A percentile compares a stretch with the other conserved stretches of the same genome.
phyloP scores from a whole-genome alignment of 2,329 filamentous ascomycete species.

The Colletotrichum sp. region DNA sequence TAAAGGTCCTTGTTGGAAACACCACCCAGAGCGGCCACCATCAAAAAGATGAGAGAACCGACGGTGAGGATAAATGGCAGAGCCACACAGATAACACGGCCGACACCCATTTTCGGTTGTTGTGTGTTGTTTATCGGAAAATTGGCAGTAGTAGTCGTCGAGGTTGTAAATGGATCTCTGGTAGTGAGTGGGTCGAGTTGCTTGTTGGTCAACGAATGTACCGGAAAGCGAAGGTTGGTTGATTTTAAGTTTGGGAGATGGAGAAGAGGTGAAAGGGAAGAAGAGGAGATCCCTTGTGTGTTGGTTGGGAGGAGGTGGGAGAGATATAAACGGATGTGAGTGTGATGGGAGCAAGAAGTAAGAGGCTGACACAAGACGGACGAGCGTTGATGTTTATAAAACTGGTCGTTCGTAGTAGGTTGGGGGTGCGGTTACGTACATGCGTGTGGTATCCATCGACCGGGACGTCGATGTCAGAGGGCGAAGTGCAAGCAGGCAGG shows the following conservation, averaged over 20 bases:
- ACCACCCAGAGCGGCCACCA: conserved; percentile 61
- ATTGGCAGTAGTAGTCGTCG: background rate
- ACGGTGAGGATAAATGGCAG: conserved; percentile 84
- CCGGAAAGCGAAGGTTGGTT: background rate
- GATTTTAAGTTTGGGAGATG: background rate
- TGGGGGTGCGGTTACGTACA: background rate
- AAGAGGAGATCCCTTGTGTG: background rate
- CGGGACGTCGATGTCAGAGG: conserved; percentile 2
- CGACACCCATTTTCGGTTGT: conserved; percentile 60
- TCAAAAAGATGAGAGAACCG: conserved; percentile 73
- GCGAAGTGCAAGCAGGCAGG: background rate
- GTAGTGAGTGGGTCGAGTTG: background rate
- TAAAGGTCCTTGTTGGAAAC: conserved; percentile 61
- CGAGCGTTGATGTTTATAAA: conserved; percentile 20
- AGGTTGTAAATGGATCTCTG: background rate
- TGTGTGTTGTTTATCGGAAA: conserved; percentile 25
- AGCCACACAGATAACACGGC: conserved; percentile 85
- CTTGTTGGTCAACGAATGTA: conserved; percentile 8
- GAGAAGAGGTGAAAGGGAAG: background rate
- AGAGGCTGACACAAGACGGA: conserved; percentile 4
- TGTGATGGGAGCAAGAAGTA: conserved; percentile 1
- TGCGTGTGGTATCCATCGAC: background rate
- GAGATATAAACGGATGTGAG: background rate
- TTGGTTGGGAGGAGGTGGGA: background rate
- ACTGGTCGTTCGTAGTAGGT: background rate